A percentile compares a stretch with the other conserved stretches of the same genome.
These are phyloP conservation scores for Sarcocystis neurona DNA, from an alignment of 169 alveolate genomes.

Conservation along the genomic window DNA sequence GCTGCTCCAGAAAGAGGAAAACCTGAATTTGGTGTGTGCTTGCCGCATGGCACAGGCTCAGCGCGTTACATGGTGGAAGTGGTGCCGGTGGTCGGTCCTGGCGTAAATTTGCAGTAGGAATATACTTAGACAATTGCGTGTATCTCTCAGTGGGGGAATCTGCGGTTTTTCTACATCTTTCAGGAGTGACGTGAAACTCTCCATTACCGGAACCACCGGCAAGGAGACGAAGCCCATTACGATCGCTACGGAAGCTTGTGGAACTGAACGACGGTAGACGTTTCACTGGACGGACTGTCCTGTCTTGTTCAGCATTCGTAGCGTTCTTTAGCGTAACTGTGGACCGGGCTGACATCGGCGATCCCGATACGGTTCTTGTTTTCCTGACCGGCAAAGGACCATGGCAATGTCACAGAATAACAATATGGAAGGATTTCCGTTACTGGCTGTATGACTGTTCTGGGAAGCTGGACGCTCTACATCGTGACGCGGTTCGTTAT, in stretches of 20 bases:
- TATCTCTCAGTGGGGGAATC: not conserved
- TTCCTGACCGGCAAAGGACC: slow-evolving; percentile 73
- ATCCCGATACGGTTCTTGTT: slow-evolving; percentile 77
- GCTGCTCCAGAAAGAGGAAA: slow-evolving; percentile 84
- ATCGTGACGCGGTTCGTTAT: slow-evolving; percentile 66
- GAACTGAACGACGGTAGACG: slow-evolving; percentile 73
- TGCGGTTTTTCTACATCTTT: slow-evolving; percentile 13
- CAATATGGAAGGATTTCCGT: slow-evolving; percentile 80
- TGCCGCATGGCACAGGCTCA: slow-evolving; percentile 76
- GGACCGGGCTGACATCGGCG: slow-evolving; percentile 81
- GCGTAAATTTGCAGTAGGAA: slow-evolving; percentile 71
- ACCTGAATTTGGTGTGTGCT: slow-evolving; percentile 86
- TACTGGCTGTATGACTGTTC: slow-evolving; percentile 88
- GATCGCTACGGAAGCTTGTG: slow-evolving; percentile 76
- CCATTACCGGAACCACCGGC: slow-evolving; percentile 74
- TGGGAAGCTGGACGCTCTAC: slow-evolving; percentile 71
- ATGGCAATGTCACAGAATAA: slow-evolving; percentile 86
- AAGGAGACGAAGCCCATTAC: slow-evolving; percentile 78
- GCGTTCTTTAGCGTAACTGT: slow-evolving; percentile 62
- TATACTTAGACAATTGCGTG: not conserved
- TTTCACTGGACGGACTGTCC: slow-evolving; percentile 60
- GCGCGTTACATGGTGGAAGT: slow-evolving; percentile 84
- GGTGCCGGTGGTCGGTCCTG: slow-evolving; percentile 78
- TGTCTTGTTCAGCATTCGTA: not conserved
- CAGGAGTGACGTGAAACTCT: slow-evolving; percentile 69